Evolutionary conservation across 208 protist genomes (phyloP), one percentile per base, ranked within the genome.

Genomic region (Acanthamoeba triangularis): DNA sequence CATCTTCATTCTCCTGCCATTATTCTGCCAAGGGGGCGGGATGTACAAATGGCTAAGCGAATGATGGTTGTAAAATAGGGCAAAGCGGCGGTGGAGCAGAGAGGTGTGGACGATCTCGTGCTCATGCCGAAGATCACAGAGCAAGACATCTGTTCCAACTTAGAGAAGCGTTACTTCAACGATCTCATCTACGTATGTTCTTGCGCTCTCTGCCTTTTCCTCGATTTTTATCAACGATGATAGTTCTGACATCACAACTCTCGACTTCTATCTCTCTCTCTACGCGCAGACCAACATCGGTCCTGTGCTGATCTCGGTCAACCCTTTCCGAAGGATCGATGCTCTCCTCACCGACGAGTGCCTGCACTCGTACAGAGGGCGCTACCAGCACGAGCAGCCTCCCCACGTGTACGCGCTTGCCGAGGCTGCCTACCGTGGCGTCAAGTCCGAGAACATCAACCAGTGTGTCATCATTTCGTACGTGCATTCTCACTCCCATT

Each of bases 381-480:
- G 95, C 82, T 98, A 96, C 74, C 88, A 61, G n/a, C 92, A 98
- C 63, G 97, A 98, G 80, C 74, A 97, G 54, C 97, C 96, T 25
- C 98, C 99, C 30, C 99, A 99, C 96, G 98, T 99, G 82, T 99
- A 99, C 96, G 98, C 97, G 28, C 96, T 99, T 25, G 98, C 99
- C 33, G 99, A 99, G 93, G 97, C 98, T 18, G 98, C 98, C 47
- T 99, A 99, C 96, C 97, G 98, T 87, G 98, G 97, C 44, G 98
- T 99, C 97, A 97, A 98, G 56, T 92, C 93, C 74, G 96, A 97
- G 84, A 30, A 92, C 65, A 74, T 93, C 67, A 95, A 97, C 96
- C 99, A 99, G 94, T 99, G 99, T 95, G 98, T 99, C 54, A 99
- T 99, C 95, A 99, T 99, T 74, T 76, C 61, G 93, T 92, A 52